Evolutionary conservation across 2,329 filamentous ascomycete genomes (phyloP).

Genomic region (Trichoderma koningii): DNA sequence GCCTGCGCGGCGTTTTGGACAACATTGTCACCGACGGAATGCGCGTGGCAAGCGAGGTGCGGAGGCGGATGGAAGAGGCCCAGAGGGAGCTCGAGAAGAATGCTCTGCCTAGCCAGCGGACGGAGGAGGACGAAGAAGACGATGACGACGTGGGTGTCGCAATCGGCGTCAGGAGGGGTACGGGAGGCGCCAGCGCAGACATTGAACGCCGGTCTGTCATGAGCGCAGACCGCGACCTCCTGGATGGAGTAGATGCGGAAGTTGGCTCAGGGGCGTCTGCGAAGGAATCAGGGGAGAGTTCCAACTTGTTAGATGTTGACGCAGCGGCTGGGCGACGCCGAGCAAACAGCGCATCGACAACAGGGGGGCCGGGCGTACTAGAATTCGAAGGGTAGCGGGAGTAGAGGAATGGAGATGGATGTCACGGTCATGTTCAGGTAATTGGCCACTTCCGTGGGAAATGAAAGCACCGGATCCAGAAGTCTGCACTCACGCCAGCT

Average conservation of each 20-base stretch:
- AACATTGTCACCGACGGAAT: slow-evolving; percentile 98
- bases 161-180: slow-evolving; percentile 44
- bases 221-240: slow-evolving; percentile 67
- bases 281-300: slow-evolving; percentile 39
- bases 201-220: slow-evolving; percentile 64
- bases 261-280: slow-evolving; percentile 50
- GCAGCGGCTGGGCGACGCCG: slow-evolving; percentile 34
- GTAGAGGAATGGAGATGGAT: not conserved
- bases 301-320: slow-evolving; percentile 41
- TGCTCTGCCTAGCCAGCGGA: slow-evolving; percentile 62
- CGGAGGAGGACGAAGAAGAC: slow-evolving; percentile 73
- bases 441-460: slow-evolving; percentile 3
- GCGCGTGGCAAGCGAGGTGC: slow-evolving; percentile 90
- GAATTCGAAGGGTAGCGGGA: slow-evolving; percentile 45
- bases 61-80: slow-evolving; percentile 91
- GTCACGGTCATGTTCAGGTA: slow-evolving; percentile 7
- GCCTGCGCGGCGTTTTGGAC: slow-evolving; percentile 88
- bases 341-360: slow-evolving; percentile 36
- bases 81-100: slow-evolving; percentile 89
- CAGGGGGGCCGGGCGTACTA: slow-evolving; percentile 42
- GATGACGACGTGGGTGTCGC: slow-evolving; percentile 55
- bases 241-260: slow-evolving; percentile 74
- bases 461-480: slow-evolving; percentile 6
- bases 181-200: slow-evolving; percentile 50
- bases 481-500: not conserved